A percentile compares a stretch with the other conserved stretches of the same genome.
phyloP scores from a whole-genome alignment of 805 yeast species.

The Saccharomycopsis oosterbeekiorum region DNA sequence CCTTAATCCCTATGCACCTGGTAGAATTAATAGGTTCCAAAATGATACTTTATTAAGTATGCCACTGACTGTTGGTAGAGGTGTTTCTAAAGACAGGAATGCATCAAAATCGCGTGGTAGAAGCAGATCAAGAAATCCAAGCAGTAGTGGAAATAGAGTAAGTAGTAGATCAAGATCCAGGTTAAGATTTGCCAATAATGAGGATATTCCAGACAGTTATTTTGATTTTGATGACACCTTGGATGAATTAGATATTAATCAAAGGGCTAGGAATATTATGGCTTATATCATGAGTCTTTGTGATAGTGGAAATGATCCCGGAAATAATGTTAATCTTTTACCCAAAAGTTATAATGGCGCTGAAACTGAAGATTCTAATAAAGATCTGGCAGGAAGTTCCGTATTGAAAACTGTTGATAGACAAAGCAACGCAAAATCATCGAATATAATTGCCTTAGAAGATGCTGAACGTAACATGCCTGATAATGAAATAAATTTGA shows the following conservation, averaged over 20 bases:
- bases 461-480: neutral
- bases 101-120: neutral
- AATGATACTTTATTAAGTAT: neutral
- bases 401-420: neutral
- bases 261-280: constrained; percentile 41
- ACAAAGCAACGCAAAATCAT: neutral
- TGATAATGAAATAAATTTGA: neutral
- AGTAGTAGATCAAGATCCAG: neutral
- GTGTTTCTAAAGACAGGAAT: neutral
- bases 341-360: neutral
- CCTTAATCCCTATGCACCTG: neutral
- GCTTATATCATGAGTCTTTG: constrained; percentile 37
- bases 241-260: constrained; percentile 25
- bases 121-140: neutral
- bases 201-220: neutral
- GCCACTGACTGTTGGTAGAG: neutral
- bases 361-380: neutral
- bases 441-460: neutral
- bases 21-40: constrained; percentile 5
- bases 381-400: neutral
- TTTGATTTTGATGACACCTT: neutral
- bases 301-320: neutral
- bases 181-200: neutral
- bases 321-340: neutral
- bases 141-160: neutral